phyloP scores from a whole-genome alignment of 176 grass and related monocot genomes.

The Panicum miliaceum region DNA sequence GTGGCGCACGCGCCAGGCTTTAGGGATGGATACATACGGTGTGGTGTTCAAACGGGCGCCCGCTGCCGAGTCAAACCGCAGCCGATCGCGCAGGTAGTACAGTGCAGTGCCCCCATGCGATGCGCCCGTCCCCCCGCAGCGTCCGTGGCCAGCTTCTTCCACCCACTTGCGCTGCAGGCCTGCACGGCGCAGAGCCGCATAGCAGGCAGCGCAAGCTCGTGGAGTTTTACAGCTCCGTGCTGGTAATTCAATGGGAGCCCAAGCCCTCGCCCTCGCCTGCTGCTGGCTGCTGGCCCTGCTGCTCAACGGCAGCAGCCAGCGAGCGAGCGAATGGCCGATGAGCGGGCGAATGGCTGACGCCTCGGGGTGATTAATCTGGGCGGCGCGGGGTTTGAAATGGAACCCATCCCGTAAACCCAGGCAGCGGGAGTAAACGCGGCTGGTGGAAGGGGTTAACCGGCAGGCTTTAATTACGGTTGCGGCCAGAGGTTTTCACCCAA shows the following conservation, averaged over 20 bases:
- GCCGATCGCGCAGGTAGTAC: neutral
- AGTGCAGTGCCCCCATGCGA: neutral
- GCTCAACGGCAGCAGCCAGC: too few relatives aligned
- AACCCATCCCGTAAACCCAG: conserved; percentile 38
- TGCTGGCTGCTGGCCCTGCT: too few relatives aligned
- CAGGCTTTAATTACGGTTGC: conserved; percentile 34
- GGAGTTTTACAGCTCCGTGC: conserved; percentile 1
- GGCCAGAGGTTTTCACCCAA: neutral
- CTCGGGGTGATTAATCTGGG: conserved; percentile 47
- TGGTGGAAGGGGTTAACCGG: conserved; percentile 13
- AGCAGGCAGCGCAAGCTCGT: neutral
- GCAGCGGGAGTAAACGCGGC: conserved; percentile 40
- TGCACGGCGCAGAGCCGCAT: neutral
- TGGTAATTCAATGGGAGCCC: neutral
- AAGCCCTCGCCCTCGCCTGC: too few relatives aligned
- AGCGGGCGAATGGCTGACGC: too few relatives aligned
- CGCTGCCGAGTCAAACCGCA: neutral
- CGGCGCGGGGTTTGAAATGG: conserved; percentile 49
- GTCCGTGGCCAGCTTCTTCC: neutral
- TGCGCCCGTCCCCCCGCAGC: neutral
- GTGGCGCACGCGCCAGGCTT: neutral
- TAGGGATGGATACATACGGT: too few relatives aligned
- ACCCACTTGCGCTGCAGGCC: conserved; percentile 36
- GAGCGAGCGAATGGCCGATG: too few relatives aligned
- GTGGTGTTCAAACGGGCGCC: neutral